phyloP scores from a whole-genome alignment of 768 basidiomycete species.

The Leccinum longicurvipes region DNA sequence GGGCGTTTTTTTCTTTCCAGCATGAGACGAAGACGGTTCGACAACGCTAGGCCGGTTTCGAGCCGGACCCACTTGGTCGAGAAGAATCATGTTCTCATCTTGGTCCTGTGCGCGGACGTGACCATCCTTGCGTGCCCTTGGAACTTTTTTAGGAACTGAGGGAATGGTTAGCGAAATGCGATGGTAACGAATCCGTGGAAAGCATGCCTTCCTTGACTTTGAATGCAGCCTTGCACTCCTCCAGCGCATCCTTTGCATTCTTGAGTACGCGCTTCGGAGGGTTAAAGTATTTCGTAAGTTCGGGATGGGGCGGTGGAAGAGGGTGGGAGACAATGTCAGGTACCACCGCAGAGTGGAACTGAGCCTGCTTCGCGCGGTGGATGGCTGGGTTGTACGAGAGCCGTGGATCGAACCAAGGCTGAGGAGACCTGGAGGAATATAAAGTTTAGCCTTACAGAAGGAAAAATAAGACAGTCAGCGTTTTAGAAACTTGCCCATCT shows the following conservation, averaged over 20 bases:
- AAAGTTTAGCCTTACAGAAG: conserved; percentile 1
- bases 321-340: conserved; percentile 71
- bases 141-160: conserved; percentile 62
- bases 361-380: conserved; percentile 89
- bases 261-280: conserved; percentile 70
- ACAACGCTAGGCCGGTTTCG: conserved; percentile 12
- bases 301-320: conserved; percentile 82
- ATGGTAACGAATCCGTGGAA: neutral
- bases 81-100: conserved; percentile 55
- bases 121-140: conserved; percentile 55
- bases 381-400: conserved; percentile 86
- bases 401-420: conserved; percentile 73
- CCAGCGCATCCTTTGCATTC: conserved; percentile 50
- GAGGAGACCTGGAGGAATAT: conserved; percentile 43
- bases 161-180: neutral
- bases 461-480: neutral
- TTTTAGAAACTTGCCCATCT: conserved; percentile 50
- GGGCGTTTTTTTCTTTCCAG: too few relatives aligned
- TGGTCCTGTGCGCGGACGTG: conserved; percentile 64
- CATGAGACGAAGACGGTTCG: neutral
- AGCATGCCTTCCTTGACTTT: conserved; percentile 73
- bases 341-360: conserved; percentile 83
- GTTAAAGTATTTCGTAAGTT: conserved; percentile 79
- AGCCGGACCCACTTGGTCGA: conserved; percentile 36
- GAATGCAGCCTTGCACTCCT: conserved; percentile 61